Evolutionary conservation across 495 filamentous ascomycete genomes (phyloP).

Genomic region (Recurvomyces mirabilis): DNA sequence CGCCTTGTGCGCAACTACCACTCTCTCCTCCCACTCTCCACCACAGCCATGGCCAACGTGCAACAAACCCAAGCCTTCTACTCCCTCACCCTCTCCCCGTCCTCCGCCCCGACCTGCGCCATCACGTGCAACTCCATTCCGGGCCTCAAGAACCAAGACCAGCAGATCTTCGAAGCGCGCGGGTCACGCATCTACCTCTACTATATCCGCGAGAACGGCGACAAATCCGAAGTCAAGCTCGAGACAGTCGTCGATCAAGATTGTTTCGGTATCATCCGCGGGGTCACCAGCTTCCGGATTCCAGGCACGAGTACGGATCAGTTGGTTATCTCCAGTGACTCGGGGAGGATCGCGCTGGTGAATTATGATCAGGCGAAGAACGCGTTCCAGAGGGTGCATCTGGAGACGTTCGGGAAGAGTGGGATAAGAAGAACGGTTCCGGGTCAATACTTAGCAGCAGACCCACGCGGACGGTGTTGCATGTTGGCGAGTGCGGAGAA

Average conservation of each 20-base stretch:
- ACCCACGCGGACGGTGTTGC: constrained; percentile 91
- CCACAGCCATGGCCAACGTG: constrained; percentile 78
- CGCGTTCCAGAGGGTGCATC: constrained; percentile 75
- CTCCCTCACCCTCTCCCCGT: constrained; percentile 83
- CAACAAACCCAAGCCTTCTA: constrained; percentile 40
- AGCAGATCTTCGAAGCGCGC: constrained; percentile 90
- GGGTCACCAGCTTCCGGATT: constrained; percentile 75
- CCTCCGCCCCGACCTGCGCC: constrained; percentile 77
- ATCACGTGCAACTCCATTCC: constrained; percentile 73
- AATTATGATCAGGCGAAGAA: constrained; percentile 85
- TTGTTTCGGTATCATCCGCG: constrained; percentile 87
- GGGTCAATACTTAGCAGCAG: constrained; percentile 85
- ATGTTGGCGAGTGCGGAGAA: constrained; percentile 92
- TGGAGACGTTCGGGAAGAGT: constrained; percentile 96
- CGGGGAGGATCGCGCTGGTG: constrained; percentile 84
- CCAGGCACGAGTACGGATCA: constrained; percentile 82
- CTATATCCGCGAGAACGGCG: constrained; percentile 44
- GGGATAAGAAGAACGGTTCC: constrained; percentile 90
- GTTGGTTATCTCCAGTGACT: constrained; percentile 90
- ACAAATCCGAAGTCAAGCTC: constrained; percentile 74
- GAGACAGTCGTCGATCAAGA: constrained; percentile 78
- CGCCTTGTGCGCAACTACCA: too few relatives aligned
- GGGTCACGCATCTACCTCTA: constrained; percentile 82
- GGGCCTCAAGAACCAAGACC: constrained; percentile 73
- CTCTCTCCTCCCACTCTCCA: not conserved